Evolutionary conservation across 768 basidiomycete species (phyloP).

Genomic region (Boletus vermiculosoides): DNA sequence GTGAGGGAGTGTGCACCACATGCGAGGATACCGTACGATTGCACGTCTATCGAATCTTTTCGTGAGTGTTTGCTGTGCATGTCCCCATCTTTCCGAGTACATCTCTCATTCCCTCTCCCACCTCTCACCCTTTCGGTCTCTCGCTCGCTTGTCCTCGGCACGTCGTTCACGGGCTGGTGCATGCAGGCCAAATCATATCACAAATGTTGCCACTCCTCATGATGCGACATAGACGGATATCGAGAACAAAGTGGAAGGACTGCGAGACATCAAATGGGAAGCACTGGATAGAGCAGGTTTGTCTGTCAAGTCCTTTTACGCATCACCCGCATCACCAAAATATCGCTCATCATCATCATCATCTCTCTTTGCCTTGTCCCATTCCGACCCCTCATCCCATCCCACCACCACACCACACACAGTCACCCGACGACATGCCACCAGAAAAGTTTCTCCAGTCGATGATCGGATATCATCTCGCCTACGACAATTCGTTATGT

Average conservation of each 20-base stretch:
- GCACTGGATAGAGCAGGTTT: constrained; percentile 80
- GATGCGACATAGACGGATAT: constrained; percentile 83
- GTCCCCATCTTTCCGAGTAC: neutral
- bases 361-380: neutral
- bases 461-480: constrained; percentile 78
- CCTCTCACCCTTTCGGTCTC: neutral
- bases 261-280: constrained; percentile 60
- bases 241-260: constrained; percentile 72
- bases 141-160: neutral
- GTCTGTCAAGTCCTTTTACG: constrained; percentile 15
- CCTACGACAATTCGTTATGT: constrained; percentile 64
- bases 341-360: neutral
- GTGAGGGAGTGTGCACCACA: constrained; percentile 61
- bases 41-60: constrained; percentile 59
- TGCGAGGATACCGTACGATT: constrained; percentile 51
- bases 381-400: neutral
- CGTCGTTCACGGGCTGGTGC: neutral
- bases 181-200: constrained; percentile 64
- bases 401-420: neutral
- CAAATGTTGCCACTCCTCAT: constrained; percentile 77
- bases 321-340: neutral
- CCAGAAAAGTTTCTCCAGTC: constrained; percentile 65
- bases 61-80: constrained; percentile 44
- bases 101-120: neutral
- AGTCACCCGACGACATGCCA: constrained; percentile 60